phyloP scores from a whole-genome alignment of 345 rosid species.

The Turnera subulata region DNA sequence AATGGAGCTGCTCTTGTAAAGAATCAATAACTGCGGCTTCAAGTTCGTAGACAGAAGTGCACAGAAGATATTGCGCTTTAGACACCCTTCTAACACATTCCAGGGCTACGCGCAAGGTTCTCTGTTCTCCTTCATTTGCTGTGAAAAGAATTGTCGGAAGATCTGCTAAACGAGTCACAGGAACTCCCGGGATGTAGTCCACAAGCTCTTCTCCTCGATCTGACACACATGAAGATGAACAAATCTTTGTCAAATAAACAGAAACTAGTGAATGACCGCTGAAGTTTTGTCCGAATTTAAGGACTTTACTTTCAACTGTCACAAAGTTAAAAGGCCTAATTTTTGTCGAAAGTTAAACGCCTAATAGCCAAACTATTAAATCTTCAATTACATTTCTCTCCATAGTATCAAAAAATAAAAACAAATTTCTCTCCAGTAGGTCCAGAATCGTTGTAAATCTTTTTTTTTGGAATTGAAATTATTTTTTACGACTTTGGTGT shows the following conservation, averaged over 20 bases:
- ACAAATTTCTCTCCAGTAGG: too few species aligned
- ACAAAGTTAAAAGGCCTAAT: too few species aligned
- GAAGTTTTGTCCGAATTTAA: too few species aligned
- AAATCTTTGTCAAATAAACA: not conserved
- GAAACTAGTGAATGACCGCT: not conserved
- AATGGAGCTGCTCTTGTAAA: slow-evolving; percentile 10
- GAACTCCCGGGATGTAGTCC: slow-evolving; percentile 35
- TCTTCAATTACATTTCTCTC: too few species aligned
- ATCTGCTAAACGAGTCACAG: slow-evolving; percentile 23
- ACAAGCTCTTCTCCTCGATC: slow-evolving; percentile 29
- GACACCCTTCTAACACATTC: slow-evolving; percentile 12
- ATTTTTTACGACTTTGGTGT: too few species aligned
- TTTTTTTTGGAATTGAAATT: too few species aligned
- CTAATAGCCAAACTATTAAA: too few species aligned
- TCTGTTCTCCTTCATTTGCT: not conserved
- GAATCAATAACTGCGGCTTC: slow-evolving; percentile 23
- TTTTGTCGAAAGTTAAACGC: too few species aligned
- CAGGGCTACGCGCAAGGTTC: not conserved
- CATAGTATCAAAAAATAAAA: too few species aligned
- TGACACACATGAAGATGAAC: not conserved
- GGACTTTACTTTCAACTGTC: too few species aligned
- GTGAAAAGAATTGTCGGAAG: slow-evolving; percentile 16
- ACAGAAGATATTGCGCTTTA: slow-evolving; percentile 30
- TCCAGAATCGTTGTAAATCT: too few species aligned
- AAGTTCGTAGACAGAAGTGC: slow-evolving; percentile 27